Conservation (phyloP, 2,329 filamentous ascomycete genomes). For the Colletotrichum somersetense region DNA sequence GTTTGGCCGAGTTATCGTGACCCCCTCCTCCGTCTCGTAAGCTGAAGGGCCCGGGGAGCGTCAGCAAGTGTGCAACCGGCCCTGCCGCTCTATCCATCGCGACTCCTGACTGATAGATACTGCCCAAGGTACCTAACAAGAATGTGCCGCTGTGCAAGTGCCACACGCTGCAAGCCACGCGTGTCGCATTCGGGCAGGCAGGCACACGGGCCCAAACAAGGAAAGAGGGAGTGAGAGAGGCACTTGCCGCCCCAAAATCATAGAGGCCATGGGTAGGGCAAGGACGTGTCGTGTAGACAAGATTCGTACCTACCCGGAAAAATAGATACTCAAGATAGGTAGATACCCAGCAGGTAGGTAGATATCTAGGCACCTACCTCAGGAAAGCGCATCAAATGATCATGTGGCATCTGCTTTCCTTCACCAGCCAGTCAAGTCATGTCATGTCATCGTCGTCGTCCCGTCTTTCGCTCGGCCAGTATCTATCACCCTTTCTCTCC, state of each 20-base stretch:
- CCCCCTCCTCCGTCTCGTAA: constrained; percentile 22
- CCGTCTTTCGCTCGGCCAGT: not conserved
- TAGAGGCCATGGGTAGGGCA: constrained; percentile 4
- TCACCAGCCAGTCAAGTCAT: not conserved
- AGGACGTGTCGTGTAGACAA: too few species aligned
- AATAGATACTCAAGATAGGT: too few species aligned
- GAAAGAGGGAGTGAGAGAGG: not conserved
- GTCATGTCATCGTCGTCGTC: not conserved
- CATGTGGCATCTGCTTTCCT: constrained; percentile 4
- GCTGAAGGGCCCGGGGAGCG: not conserved
- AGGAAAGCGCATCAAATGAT: constrained; percentile 1
- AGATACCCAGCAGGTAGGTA: too few species aligned
- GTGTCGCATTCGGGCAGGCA: constrained; percentile 1
- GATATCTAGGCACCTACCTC: too few species aligned
- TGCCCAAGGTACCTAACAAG: too few species aligned
- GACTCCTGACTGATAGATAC: not conserved
- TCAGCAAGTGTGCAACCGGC: not conserved
- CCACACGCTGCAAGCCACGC: too few species aligned
- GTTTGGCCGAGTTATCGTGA: constrained; percentile 11
- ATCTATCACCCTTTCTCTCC: not conserved
- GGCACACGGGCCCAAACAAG: not conserved
- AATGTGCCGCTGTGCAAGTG: too few species aligned
- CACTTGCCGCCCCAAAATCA: not conserved
- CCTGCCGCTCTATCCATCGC: not conserved
- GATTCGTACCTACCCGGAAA: not conserved